These are phyloP conservation scores for Rhytidiadelphus loreus DNA, from an alignment of 225 moss, liverwort and hornwort species.

Conservation along the genomic window DNA sequence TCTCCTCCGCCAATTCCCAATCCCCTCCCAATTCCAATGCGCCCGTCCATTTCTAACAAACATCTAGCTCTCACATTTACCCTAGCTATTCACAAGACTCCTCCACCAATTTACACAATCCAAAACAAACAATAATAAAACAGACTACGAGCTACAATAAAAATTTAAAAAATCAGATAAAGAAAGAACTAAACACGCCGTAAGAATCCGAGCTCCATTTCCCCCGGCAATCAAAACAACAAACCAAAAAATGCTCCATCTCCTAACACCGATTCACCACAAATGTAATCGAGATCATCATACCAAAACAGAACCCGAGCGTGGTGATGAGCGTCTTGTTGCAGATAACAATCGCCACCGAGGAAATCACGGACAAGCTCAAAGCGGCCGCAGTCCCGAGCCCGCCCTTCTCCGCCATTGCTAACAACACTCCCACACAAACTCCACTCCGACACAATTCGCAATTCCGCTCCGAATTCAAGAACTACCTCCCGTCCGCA, in stretches of 20 bases:
- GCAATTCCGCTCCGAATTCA: not conserved
- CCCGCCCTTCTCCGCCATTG: slow-evolving; percentile 36
- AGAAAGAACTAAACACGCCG: not conserved
- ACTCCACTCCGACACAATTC: not conserved
- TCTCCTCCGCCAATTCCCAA: not conserved
- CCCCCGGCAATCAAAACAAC: not conserved
- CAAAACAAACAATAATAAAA: not conserved
- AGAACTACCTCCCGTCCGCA: not conserved
- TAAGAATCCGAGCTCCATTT: not conserved
- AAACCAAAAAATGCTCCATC: not conserved
- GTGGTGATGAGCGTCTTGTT: slow-evolving; percentile 57
- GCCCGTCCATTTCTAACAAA: not conserved
- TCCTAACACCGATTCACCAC: not conserved
- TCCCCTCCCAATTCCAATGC: not conserved
- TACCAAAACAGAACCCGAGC: slow-evolving; percentile 57
- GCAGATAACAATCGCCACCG: slow-evolving; percentile 63
- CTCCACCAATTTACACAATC: not conserved
- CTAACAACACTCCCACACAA: not conserved
- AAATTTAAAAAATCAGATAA: not conserved
- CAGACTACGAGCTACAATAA: not conserved
- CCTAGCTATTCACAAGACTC: not conserved
- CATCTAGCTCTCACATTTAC: not conserved
- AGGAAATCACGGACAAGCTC: slow-evolving; percentile 60
- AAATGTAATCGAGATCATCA: not conserved
- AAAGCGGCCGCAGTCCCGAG: slow-evolving; percentile 43